Conservation (phyloP, 2,329 filamentous ascomycete genomes). For the Colletotrichum truncatum region DNA sequence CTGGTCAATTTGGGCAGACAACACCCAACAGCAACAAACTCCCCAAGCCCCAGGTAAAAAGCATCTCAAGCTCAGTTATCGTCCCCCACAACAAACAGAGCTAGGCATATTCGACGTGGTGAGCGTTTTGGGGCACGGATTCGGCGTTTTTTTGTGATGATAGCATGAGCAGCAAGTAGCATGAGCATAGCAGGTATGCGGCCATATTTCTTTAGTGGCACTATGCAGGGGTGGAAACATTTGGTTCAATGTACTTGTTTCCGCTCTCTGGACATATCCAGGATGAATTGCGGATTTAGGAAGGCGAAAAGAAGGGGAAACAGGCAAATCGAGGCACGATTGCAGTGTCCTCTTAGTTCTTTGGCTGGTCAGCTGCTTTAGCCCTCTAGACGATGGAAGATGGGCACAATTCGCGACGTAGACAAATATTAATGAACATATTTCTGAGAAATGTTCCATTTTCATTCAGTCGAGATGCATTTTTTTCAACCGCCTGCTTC, state of each 20-base stretch:
- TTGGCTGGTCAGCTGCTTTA: conserved; percentile 23
- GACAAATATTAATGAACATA: conserved; percentile 49
- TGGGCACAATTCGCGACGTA: conserved; percentile 39
- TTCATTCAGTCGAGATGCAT: neutral
- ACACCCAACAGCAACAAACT: neutral
- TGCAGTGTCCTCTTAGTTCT: conserved; percentile 23
- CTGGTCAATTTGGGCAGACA: neutral
- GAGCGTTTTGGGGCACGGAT: conserved; percentile 31
- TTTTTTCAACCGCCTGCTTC: no score
- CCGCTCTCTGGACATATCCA: conserved; percentile 32
- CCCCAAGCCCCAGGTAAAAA: conserved; percentile 1
- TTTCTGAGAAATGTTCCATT: conserved; percentile 25
- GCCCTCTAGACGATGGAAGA: conserved; percentile 29
- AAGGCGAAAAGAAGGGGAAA: conserved; percentile 21
- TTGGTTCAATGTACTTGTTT: conserved; percentile 18
- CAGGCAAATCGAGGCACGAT: conserved; percentile 21
- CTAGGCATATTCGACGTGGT: neutral
- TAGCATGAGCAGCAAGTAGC: conserved; percentile 49
- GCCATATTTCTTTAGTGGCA: conserved; percentile 20
- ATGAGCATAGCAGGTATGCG: conserved; percentile 35
- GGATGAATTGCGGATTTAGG: conserved; percentile 24
- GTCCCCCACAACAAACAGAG: neutral
- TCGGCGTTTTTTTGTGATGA: conserved; percentile 43
- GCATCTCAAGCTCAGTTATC: conserved; percentile 9
- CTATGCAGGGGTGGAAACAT: conserved; percentile 23